phyloP scores from a whole-genome alignment of 306 rosid species.

The Cucurbita maxima region DNA sequence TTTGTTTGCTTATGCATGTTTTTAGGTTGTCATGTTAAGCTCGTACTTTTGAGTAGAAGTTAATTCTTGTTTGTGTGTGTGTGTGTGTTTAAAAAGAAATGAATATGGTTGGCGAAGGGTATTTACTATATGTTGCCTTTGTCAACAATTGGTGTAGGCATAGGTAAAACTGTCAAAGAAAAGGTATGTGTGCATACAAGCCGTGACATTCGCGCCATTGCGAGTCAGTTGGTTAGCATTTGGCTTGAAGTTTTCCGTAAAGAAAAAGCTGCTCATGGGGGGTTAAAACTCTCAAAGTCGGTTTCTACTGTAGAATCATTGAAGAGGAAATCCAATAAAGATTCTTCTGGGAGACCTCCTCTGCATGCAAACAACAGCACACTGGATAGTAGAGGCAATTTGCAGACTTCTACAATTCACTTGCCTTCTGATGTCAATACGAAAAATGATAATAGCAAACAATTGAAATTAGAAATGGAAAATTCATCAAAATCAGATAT shows the following conservation, averaged over 20 bases:
- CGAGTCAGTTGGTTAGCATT: conserved; percentile 89
- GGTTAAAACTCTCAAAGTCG: conserved; percentile 54
- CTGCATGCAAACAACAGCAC: conserved; percentile 40
- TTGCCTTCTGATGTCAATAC: conserved; percentile 28
- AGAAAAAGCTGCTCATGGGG: conserved; percentile 80
- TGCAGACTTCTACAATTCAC: conserved; percentile 37
- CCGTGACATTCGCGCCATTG: conserved; percentile 98
- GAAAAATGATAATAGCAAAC: conserved; percentile 41
- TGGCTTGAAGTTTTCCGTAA: conserved; percentile 99
- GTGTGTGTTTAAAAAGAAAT: not conserved
- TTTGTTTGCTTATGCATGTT: not conserved
- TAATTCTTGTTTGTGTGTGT: not conserved
- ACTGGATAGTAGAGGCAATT: conserved; percentile 40
- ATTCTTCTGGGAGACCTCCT: conserved; percentile 78
- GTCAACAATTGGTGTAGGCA: conserved; percentile 43
- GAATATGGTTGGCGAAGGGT: not conserved
- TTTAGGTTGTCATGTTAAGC: not conserved
- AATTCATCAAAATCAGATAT: conserved; percentile 41
- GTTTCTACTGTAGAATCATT: conserved; percentile 44
- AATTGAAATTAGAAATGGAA: conserved; percentile 32
- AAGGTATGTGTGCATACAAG: conserved; percentile 99
- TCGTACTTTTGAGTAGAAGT: not conserved
- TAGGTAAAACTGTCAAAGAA: conserved; percentile 94
- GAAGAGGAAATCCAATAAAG: conserved; percentile 53
- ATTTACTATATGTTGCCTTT: conserved; percentile 10